Conservation (phyloP, 1,284 basidiomycete species). For the Kalmanozyma brasiliensis region DNA sequence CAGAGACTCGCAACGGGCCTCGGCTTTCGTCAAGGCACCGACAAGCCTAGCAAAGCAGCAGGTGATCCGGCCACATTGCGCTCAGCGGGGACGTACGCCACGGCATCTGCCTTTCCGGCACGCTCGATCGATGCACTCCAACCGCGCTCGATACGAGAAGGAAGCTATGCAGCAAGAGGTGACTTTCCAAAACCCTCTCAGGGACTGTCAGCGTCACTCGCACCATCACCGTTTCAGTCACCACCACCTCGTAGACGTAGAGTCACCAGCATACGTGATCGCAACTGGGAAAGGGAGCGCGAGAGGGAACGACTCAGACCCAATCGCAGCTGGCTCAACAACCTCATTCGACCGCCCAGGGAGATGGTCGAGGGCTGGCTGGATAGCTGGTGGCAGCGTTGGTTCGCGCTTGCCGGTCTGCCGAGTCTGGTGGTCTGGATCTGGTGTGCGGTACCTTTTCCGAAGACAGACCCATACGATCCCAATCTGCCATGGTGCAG, state of each 20-base stretch:
- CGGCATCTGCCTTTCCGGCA: constrained; percentile 5
- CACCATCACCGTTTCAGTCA: constrained; percentile 37
- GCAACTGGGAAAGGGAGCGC: constrained; percentile 42
- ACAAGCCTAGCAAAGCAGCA: constrained; percentile 7
- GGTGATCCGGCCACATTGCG: constrained; percentile 7
- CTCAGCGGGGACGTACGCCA: background rate
- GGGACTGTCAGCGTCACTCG: constrained; percentile 11
- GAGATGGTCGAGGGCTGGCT: constrained; percentile 71
- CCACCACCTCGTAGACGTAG: constrained; percentile 30
- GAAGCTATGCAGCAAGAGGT: background rate
- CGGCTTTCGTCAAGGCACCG: constrained; percentile 30
- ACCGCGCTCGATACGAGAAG: constrained; percentile 11
- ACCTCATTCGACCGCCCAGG: constrained; percentile 69
- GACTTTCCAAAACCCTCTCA: constrained; percentile 6
- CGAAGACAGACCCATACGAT: constrained; percentile 70
- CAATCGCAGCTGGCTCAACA: constrained; percentile 47
- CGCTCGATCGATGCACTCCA: constrained; percentile 15
- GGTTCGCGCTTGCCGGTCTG: constrained; percentile 70
- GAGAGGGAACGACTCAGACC: constrained; percentile 29
- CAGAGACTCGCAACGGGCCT: constrained; percentile 31
- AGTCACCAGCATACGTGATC: constrained; percentile 41
- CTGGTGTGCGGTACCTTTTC: constrained; percentile 73
- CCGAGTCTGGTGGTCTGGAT: constrained; percentile 72
- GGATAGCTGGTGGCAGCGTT: constrained; percentile 71
- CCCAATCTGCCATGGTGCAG: constrained; percentile 55